Base-by-base conservation (phyloP, 2,329 filamentous ascomycete genomes). In the Neocucurbitaria cava region DNA sequence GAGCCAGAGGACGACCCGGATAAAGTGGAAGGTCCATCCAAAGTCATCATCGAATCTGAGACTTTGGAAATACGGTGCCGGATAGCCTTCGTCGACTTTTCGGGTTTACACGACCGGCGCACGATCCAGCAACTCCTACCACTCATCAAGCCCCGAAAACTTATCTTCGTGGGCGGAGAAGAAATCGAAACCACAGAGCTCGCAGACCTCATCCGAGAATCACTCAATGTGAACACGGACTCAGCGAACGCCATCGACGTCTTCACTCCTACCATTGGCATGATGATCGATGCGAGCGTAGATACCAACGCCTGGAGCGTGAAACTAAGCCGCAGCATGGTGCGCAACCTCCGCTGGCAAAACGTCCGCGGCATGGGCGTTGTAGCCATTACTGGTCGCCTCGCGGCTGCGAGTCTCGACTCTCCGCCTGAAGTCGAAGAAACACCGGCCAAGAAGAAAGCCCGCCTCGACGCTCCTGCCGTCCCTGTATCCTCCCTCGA, bases 231-330 rank as follows among this genome's bases (percentile, higher is more conserved):
- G 13, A 82, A 79, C 56, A 73, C 76, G 11, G 78, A 80, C 11
- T 71, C 75, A 1, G 71, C 75, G 1, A 77, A 75, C 5, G 77
- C 78, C 41, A 78, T 81, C 17, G 83, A 93, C 59, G 91, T 99
- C 5, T 94, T 94, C 71, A 92, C 91, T 0, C 95, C 95, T 1
- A 76, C 79, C 9, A 81, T 91, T n/a, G 92, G 92, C 21, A 81
- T 84, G 30, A 80, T 83, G 13, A 83, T 99, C 38, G 89, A 99
- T 74, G 95, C 94, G 11, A 97, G 93, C 69, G 94, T 98, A 38
- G 95, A 99, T 73, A 98, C 94, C 5, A 97, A 98, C 72, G 93
- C 95, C 3, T 99, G 96, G 95, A 89, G 91, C 21, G 90, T 99
- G 56, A 96, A 93, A 76, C 83, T 99, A 17, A 92, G 91, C 44